A percentile compares a stretch with the other conserved stretches of the same genome.
These are phyloP conservation scores for Oryza rufipogon DNA, from an alignment of 176 grass and related monocot genomes.

Conservation along the genomic window DNA sequence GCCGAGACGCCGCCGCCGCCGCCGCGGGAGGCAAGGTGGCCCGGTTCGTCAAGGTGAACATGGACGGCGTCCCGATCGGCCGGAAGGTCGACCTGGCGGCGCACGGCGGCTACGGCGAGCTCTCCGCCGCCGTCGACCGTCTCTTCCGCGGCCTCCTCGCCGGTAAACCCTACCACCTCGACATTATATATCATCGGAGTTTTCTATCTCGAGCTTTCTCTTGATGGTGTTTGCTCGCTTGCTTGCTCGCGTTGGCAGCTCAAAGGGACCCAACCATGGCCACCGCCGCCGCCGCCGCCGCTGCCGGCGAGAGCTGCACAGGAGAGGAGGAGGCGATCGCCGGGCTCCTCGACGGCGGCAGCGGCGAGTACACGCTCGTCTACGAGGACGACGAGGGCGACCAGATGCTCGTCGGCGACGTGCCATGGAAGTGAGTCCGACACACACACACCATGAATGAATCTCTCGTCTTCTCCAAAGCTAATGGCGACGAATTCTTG, in stretches of 20 bases:
- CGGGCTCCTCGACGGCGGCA: slow-evolving; percentile 57
- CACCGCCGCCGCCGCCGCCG: not conserved
- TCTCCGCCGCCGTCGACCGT: slow-evolving; percentile 67
- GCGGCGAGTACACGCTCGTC: slow-evolving; percentile 78
- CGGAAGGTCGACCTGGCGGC: slow-evolving; percentile 75
- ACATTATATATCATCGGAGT: not conserved
- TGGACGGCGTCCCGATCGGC: slow-evolving; percentile 92
- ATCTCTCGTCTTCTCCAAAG: not conserved
- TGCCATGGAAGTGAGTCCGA: slow-evolving; percentile 80
- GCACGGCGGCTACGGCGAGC: slow-evolving; percentile 63
- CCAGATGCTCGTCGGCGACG: slow-evolving; percentile 84
- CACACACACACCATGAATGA: not conserved
- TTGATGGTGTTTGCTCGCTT: not conserved
- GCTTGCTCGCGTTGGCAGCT: slow-evolving; percentile 19
- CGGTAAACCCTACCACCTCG: slow-evolving; percentile 25
- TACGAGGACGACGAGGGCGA: slow-evolving; percentile 93
- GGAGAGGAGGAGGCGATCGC: slow-evolving; percentile 23
- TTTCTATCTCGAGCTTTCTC: not conserved
- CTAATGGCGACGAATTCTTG: not conserved
- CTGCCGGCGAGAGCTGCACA: slow-evolving; percentile 5
- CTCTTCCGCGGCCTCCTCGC: slow-evolving; percentile 78
- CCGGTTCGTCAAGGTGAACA: slow-evolving; percentile 83
- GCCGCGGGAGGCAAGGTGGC: slow-evolving; percentile 23
- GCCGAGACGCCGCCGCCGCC: not conserved
- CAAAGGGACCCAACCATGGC: slow-evolving; percentile 47